Evolutionary conservation across 2,329 filamentous ascomycete species (phyloP).

Genomic region (Colletotrichum somersetense): DNA sequence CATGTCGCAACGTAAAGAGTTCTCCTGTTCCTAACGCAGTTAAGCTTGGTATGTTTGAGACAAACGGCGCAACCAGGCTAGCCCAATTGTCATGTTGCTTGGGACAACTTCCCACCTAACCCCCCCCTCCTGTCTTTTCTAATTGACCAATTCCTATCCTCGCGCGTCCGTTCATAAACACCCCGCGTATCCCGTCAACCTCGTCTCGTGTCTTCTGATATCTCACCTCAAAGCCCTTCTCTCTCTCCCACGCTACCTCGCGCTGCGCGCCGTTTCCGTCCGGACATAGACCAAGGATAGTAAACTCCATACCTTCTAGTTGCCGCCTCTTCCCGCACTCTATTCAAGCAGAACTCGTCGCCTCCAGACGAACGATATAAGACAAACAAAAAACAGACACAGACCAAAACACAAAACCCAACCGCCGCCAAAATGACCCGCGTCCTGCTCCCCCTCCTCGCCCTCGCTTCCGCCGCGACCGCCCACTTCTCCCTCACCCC

Average conservation of each 20-base stretch:
- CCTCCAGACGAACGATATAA: background rate
- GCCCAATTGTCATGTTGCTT: background rate
- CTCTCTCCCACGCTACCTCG: background rate
- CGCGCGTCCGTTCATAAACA: conserved; percentile 19
- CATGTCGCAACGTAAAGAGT: background rate
- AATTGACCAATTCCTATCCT: conserved; percentile 16
- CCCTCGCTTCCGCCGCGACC: conserved; percentile 55
- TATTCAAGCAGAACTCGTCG: too few relatives aligned
- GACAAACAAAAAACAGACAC: background rate
- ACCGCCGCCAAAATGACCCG: conserved; percentile 37
- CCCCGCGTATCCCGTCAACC: background rate
- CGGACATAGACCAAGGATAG: background rate
- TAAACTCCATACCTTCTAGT: background rate
- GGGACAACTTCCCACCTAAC: background rate
- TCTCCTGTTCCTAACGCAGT: background rate
- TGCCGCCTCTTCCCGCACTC: background rate
- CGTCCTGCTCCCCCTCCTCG: conserved; percentile 51
- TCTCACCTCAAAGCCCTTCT: background rate
- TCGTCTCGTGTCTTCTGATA: background rate
- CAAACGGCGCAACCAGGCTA: conserved; percentile 9
- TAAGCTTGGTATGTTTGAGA: conserved; percentile 8
- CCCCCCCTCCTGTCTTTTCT: background rate
- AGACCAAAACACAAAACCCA: background rate
- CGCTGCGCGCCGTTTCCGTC: background rate
- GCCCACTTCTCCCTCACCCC: conserved; percentile 68